A percentile compares a stretch with the other conserved stretches of the same genome.
Evolutionary conservation across 345 rosid genomes (phyloP).

Genomic region (Erysimum cheiranthoides): DNA sequence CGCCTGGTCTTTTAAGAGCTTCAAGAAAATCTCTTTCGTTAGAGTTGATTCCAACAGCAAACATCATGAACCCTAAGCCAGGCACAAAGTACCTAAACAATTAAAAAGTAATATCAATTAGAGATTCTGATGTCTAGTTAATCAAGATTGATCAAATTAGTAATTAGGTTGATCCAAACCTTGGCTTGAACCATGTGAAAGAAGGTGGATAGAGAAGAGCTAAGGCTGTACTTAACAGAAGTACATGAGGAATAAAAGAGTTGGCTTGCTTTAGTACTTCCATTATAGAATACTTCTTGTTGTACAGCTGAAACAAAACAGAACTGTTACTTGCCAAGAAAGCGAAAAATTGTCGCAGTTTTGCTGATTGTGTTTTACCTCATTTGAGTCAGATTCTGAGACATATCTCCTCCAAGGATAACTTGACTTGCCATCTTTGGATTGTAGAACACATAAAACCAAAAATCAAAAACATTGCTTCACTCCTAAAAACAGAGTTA

Average conservation of each 20-base stretch:
- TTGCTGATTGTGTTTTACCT: conserved; percentile 48
- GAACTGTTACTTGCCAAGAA: conserved; percentile 23
- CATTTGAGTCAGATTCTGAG: conserved; percentile 49
- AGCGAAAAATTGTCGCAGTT: neutral
- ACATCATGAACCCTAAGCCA: conserved; percentile 88
- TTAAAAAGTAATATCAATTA: neutral
- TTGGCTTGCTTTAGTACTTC: conserved; percentile 71
- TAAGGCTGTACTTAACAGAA: conserved; percentile 77
- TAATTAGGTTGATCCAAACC: conserved; percentile 47
- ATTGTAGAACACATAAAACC: neutral
- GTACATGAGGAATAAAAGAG: conserved; percentile 77
- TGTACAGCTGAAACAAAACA: conserved; percentile 48
- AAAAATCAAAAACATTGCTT: neutral
- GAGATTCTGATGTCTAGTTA: neutral
- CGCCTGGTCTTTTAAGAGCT: conserved; percentile 77
- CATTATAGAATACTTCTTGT: conserved; percentile 52
- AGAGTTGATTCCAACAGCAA: conserved; percentile 91
- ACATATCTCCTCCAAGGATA: conserved; percentile 44
- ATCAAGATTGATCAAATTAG: neutral
- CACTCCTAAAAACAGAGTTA: conserved; percentile 22
- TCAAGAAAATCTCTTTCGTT: conserved; percentile 79
- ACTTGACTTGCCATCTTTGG: conserved; percentile 46
- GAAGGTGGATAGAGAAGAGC: conserved; percentile 92
- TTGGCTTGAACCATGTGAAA: conserved; percentile 91
- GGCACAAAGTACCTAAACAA: conserved; percentile 85